phyloP scores from a whole-genome alignment of 176 grass and related monocot species.

The Saccharum officinarum region DNA sequence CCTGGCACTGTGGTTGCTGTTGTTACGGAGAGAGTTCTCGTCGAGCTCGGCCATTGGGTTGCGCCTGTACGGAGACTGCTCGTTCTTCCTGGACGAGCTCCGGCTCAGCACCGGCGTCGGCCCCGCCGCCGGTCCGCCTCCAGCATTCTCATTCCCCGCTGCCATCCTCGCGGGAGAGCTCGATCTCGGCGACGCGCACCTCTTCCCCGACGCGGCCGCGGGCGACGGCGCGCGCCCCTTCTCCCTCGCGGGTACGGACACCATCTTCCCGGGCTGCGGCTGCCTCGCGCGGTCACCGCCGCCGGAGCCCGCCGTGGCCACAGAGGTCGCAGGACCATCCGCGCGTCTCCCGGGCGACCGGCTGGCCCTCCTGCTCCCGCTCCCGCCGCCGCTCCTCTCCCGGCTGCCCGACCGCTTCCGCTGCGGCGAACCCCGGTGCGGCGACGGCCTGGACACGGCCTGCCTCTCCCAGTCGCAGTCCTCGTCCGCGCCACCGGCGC shows the following conservation, averaged over 20 bases:
- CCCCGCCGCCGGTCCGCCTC: background rate
- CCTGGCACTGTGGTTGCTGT: constrained; percentile 28
- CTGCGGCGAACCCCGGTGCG: constrained; percentile 29
- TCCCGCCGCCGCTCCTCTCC: constrained; percentile 49
- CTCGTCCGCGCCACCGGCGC: constrained; percentile 9
- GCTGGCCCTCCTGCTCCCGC: constrained; percentile 69
- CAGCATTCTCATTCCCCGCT: constrained; percentile 46
- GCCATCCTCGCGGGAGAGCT: constrained; percentile 59
- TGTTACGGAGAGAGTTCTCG: constrained; percentile 53
- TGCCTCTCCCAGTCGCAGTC: constrained; percentile 46
- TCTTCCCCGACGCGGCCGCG: constrained; percentile 41
- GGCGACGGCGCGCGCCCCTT: constrained; percentile 44
- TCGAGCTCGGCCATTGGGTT: constrained; percentile 87
- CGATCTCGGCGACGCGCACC: constrained; percentile 68
- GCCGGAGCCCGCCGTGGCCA: background rate
- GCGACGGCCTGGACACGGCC: constrained; percentile 52
- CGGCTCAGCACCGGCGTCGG: constrained; percentile 64
- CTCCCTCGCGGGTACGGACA: constrained; percentile 81
- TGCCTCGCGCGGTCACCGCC: constrained; percentile 35
- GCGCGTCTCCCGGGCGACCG: constrained; percentile 63
- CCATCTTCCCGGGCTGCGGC: constrained; percentile 74
- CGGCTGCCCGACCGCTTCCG: constrained; percentile 72
- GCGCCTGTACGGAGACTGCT: constrained; percentile 74
- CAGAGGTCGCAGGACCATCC: constrained; percentile 24
- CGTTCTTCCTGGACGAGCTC: constrained; percentile 75